Evolutionary conservation across 2,329 filamentous ascomycete species (phyloP), one percentile per base, ranked within the genome.

Genomic region (Aspergillus brasiliensis): DNA sequence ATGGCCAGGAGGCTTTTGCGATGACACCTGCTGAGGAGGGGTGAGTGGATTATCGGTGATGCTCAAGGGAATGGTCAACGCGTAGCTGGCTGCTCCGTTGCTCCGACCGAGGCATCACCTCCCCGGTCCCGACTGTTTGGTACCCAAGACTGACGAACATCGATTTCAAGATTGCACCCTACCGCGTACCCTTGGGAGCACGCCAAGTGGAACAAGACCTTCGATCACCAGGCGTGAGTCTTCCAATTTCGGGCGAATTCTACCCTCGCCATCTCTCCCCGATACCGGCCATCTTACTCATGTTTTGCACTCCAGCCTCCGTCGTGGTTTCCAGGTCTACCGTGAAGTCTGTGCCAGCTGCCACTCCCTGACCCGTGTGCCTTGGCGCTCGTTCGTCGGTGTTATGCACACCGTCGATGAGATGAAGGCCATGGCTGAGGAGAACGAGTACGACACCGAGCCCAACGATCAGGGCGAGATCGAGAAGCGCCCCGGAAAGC

Each of bases 261-360:
- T 53, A 65, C 61, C 57, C 51, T 23, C 54, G 56, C 46, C 59
- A 53, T 57, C 31, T 34, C 11, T 34, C 56, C 31, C 48, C 37
- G 27, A 51, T 61, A 56, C 62, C 64, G 47, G 62, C 60, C 60
- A 58, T 56, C 59, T 66, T 59, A 62, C 64, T 66, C 34, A 66
- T 67, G 62, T 70, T 59, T 71, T 63, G 27, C 34, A 44, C 25
- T 61, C 7, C 69, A 97, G 93, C 73, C 92, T 99, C 69, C 95
- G 95, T 80, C 93, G 95, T 84, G 95, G 95, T 82, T 99, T 98
- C 88, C 93, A 97, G 83, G 95, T 99, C 77, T 99, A 99, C 86
- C 92, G 90, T 71, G 95, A 99, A 83, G 95, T 99, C 75, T 99
- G 95, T 86, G 88, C 93, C 64, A 92, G 92, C 72, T 99, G 95